These are phyloP conservation scores for Zygnema cylindricum DNA, from an alignment of 139 green algal species.

Conservation along the genomic window DNA sequence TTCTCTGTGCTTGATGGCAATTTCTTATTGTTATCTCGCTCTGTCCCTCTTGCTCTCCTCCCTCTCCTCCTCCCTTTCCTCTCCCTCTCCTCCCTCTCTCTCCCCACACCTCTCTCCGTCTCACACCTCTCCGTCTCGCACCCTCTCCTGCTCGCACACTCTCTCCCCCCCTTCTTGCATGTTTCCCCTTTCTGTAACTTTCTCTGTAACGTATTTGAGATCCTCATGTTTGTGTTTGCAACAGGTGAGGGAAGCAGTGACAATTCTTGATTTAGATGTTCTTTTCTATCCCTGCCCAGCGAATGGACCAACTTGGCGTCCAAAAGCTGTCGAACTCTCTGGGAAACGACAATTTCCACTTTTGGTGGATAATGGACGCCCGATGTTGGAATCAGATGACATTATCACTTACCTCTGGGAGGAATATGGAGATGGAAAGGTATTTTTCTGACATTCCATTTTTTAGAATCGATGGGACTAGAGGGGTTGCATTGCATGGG, in stretches of 20 bases:
- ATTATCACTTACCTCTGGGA: conserved; percentile 65
- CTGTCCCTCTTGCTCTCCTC: not conserved
- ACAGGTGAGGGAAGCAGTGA: conserved; percentile 65
- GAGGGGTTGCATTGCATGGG: too few species aligned
- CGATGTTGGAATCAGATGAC: conserved; percentile 61
- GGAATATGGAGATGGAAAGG: conserved; percentile 38
- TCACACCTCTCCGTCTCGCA: too few species aligned
- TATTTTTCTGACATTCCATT: not conserved
- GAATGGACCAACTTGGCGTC: conserved; percentile 50
- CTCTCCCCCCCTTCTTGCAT: too few species aligned
- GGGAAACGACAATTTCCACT: conserved; percentile 61
- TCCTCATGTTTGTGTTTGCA: not conserved
- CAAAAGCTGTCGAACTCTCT: conserved; percentile 60
- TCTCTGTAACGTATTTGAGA: too few species aligned
- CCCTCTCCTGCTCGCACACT: too few species aligned
- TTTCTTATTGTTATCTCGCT: not conserved
- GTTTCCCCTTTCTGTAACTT: too few species aligned
- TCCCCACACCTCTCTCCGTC: too few species aligned
- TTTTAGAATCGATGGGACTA: not conserved
- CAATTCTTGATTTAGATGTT: conserved; percentile 60
- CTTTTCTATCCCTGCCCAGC: conserved; percentile 61
- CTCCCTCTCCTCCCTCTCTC: not conserved
- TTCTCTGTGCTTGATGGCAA: not conserved
- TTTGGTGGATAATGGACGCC: conserved; percentile 64
- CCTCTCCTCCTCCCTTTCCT: not conserved